Percentiles rank a stretch among this genome's conserved stretches.
Conservation (phyloP, 805 yeast species). For the Saccharomycopsis capsularis region DNA sequence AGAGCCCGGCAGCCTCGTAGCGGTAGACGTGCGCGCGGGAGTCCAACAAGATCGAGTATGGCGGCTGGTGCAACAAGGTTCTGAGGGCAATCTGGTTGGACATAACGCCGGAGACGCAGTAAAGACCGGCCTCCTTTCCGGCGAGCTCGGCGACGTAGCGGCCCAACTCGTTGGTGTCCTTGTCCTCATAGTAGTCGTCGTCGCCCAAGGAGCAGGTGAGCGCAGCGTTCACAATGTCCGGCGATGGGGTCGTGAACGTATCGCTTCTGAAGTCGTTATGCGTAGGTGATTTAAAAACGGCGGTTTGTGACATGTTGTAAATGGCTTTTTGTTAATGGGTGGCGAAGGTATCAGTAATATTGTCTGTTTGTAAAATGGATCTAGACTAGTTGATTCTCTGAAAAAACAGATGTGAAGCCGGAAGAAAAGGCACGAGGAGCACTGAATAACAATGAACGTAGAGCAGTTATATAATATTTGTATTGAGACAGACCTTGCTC, state of each 20-base stretch:
- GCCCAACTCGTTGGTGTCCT: slow-evolving; percentile 59
- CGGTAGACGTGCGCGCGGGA: slow-evolving; percentile 76
- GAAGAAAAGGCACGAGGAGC: no score
- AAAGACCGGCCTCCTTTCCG: slow-evolving; percentile 76
- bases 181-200: slow-evolving; percentile 83
- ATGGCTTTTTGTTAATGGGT: no score
- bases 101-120: slow-evolving; percentile 83
- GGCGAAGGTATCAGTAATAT: no score
- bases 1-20: slow-evolving; percentile 88
- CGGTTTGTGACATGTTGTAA: neutral
- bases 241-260: slow-evolving; percentile 85
- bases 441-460: no score
- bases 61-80: slow-evolving; percentile 71
- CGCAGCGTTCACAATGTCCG: slow-evolving; percentile 60
- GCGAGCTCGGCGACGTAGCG: slow-evolving; percentile 55
- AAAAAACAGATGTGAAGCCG: no score
- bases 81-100: slow-evolving; percentile 84
- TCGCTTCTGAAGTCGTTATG: slow-evolving; percentile 61
- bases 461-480: no score
- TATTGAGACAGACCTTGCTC: no score
- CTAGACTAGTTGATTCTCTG: no score
- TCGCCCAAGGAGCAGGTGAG: slow-evolving; percentile 64
- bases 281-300: slow-evolving; percentile 9
- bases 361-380: no score
- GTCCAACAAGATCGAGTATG: slow-evolving; percentile 81